Conservation (phyloP, 106 monocot genomes). For the Apostasia shenzhenica region DNA sequence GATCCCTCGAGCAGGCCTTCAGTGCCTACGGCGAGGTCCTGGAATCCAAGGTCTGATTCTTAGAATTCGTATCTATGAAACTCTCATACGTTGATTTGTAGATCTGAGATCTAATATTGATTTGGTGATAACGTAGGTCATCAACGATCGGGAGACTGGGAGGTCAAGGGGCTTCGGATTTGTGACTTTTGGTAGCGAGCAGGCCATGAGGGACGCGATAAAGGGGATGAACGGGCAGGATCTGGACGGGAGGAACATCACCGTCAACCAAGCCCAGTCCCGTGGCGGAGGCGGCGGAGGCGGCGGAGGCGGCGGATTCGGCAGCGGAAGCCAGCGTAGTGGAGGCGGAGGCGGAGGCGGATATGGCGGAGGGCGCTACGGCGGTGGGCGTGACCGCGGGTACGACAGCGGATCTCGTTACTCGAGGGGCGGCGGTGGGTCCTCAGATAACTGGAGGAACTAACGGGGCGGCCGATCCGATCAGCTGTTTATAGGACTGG, state of each 20-base stretch:
- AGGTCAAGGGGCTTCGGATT: conserved; percentile 67
- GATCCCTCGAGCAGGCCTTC: conserved; percentile 49
- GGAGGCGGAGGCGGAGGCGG: conserved; percentile 8
- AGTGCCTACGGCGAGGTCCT: conserved; percentile 44
- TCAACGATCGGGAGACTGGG: conserved; percentile 58
- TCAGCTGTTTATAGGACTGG: not conserved
- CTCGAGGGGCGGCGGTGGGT: conserved; percentile 11
- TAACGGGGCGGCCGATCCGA: not conserved
- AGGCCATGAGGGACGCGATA: conserved; percentile 62
- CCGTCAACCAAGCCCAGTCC: conserved; percentile 69
- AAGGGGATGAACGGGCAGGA: conserved; percentile 61
- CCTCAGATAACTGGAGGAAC: conserved; percentile 18
- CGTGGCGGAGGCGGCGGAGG: conserved; percentile 44
- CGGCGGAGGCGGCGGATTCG: conserved; percentile 11
- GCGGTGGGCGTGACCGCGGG: conserved; percentile 14
- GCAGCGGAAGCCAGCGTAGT: conserved; percentile 9
- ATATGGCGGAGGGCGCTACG: conserved; percentile 1
- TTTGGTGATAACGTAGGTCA: conserved; percentile 13
- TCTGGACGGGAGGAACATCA: conserved; percentile 57
- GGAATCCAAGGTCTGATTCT: conserved; percentile 39
- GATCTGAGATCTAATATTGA: not conserved
- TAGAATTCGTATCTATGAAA: not conserved
- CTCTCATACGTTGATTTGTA: not conserved
- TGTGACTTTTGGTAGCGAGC: conserved; percentile 44
- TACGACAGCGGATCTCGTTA: conserved; percentile 17